Conservation (phyloP, 495 filamentous ascomycete species). For the Xylaria nigripes region DNA sequence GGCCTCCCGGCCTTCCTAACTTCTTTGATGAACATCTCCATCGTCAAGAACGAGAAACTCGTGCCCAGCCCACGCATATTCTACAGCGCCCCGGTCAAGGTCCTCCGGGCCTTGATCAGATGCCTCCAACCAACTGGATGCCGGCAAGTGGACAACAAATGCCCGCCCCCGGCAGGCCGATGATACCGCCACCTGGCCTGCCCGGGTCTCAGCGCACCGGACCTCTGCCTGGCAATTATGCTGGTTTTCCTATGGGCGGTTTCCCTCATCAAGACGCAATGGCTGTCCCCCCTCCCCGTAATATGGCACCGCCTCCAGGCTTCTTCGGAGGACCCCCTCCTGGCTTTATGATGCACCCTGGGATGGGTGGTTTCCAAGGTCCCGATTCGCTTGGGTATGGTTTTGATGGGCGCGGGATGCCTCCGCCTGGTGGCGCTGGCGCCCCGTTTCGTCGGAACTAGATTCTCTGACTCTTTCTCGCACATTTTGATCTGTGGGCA, state of each 20-base stretch:
- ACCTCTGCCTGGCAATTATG: conserved; percentile 39
- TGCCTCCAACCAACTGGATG: conserved; percentile 35
- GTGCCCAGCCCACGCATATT: conserved; percentile 45
- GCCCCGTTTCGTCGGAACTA: conserved; percentile 29
- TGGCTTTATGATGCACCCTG: conserved; percentile 34
- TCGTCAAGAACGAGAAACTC: conserved; percentile 31
- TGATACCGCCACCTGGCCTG: conserved; percentile 47
- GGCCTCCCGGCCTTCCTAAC: conserved; percentile 27
- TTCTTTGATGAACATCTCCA: conserved; percentile 39
- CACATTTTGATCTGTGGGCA: background rate
- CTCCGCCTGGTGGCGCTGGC: conserved; percentile 28
- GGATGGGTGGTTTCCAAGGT: conserved; percentile 41
- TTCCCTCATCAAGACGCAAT: conserved; percentile 37
- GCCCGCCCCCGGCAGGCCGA: conserved; percentile 34
- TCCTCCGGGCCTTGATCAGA: conserved; percentile 43
- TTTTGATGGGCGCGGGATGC: conserved; percentile 38
- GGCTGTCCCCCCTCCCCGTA: conserved; percentile 27
- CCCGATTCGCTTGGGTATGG: conserved; percentile 36
- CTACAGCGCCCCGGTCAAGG: conserved; percentile 42
- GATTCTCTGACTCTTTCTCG: background rate
- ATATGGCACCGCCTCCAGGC: conserved; percentile 42
- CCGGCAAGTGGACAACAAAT: conserved; percentile 33
- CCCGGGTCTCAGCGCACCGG: conserved; percentile 35
- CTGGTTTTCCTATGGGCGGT: conserved; percentile 41
- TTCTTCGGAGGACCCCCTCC: conserved; percentile 40